Percentiles rank a stretch among this genome's conserved stretches.
phyloP scores from a whole-genome alignment of 2,329 filamentous ascomycete species.

The Aspergillus puulaauensis region DNA sequence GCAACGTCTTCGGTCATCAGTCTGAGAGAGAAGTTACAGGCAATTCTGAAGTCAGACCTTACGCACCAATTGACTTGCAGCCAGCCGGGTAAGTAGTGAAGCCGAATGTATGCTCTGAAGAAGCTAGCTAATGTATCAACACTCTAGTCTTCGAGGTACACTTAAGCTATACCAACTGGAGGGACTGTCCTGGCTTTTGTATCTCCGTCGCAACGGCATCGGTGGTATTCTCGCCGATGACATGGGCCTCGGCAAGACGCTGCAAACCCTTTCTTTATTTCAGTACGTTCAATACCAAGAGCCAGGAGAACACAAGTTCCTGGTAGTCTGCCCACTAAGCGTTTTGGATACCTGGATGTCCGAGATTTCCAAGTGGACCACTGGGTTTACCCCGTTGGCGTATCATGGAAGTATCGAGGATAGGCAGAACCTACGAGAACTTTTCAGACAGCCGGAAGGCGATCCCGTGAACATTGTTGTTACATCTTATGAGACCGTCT shows the following conservation, averaged over 20 bases:
- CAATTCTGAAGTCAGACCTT: not conserved
- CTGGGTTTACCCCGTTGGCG: conserved; percentile 44
- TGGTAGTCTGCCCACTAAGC: conserved; percentile 52
- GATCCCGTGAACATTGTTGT: conserved; percentile 35
- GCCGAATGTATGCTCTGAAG: not conserved
- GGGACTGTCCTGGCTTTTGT: conserved; percentile 51
- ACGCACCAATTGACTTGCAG: not conserved
- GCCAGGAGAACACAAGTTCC: conserved; percentile 9
- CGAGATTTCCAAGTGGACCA: conserved; percentile 50
- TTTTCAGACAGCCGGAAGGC: conserved; percentile 8
- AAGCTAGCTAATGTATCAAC: not conserved
- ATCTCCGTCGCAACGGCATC: conserved; percentile 29
- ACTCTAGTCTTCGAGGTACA: conserved; percentile 40
- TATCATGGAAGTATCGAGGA: conserved; percentile 50
- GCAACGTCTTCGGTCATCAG: not conserved
- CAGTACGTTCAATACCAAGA: conserved; percentile 48
- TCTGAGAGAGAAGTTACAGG: not conserved
- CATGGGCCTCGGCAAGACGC: conserved; percentile 34
- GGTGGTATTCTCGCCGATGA: conserved; percentile 29
- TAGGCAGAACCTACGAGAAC: conserved; percentile 28
- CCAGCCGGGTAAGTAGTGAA: not conserved
- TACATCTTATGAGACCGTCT: conserved; percentile 53
- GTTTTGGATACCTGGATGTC: conserved; percentile 52
- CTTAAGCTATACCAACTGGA: conserved; percentile 55
- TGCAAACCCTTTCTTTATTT: conserved; percentile 41